Percentiles rank a stretch among this genome's conserved stretches.
Evolutionary conservation across 2,329 filamentous ascomycete species (phyloP).

Genomic region (Penicillium rolfsii): DNA sequence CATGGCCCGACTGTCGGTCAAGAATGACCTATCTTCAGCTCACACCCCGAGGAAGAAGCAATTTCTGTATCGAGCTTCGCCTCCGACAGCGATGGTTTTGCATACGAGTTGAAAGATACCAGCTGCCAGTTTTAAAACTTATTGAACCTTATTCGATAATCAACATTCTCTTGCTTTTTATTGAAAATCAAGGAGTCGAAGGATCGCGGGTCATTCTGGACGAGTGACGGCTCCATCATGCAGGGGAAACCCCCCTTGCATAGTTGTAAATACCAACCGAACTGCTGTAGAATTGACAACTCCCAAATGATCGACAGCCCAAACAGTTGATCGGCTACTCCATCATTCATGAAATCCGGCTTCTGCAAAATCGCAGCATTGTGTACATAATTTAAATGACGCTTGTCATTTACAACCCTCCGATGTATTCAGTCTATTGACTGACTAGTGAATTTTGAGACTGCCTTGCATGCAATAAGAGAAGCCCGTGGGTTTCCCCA

Average conservation of each 20-base stretch:
- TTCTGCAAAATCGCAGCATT: not conserved
- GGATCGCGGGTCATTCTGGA: not conserved
- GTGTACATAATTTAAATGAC: not conserved
- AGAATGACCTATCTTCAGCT: not conserved
- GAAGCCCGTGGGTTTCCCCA: not conserved
- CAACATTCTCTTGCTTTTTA: not conserved
- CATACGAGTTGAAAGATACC: not conserved
- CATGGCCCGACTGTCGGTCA: not conserved
- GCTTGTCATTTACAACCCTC: not conserved
- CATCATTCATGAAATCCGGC: not conserved
- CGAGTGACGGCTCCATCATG: not conserved
- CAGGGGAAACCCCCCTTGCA: conserved; percentile 2
- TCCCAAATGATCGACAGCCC: not conserved
- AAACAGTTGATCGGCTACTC: not conserved
- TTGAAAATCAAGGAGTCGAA: not conserved
- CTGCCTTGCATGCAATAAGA: not conserved
- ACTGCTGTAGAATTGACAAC: not conserved
- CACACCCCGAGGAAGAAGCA: not conserved
- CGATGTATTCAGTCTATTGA: not conserved
- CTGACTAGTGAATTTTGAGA: not conserved
- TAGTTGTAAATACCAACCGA: not conserved
- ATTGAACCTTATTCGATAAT: not conserved
- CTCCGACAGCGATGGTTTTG: not conserved
- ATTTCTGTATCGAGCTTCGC: not conserved
- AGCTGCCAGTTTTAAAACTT: not conserved